These are phyloP conservation scores for Cytospora chrysosperma DNA, from an alignment of 2,329 filamentous ascomycete genomes.

Conservation along the genomic window DNA sequence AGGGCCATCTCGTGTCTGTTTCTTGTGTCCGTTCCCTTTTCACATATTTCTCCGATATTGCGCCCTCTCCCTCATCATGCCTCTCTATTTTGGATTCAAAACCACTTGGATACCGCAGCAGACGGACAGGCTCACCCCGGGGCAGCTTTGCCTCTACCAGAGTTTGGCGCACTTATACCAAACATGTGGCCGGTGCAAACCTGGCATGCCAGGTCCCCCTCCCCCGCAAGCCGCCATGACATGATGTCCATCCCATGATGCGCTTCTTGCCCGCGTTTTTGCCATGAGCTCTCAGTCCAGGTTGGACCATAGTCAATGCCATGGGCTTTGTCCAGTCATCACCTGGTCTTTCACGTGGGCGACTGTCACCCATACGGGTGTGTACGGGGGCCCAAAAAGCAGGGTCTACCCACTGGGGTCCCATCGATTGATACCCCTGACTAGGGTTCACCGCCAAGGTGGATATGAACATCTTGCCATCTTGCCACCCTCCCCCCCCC, in stretches of 20 bases:
- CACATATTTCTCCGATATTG: neutral
- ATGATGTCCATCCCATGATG: neutral
- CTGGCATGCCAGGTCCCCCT: neutral
- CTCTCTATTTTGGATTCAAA: neutral
- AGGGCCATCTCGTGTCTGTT: neutral
- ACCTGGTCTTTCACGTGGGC: constrained; percentile 3
- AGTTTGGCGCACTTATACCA: neutral
- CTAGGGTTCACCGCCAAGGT: constrained; percentile 13
- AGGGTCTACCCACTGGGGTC: constrained; percentile 18
- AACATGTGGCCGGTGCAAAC: neutral
- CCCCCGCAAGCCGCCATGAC: neutral
- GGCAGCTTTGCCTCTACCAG: neutral
- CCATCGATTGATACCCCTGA: constrained; percentile 20
- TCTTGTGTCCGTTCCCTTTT: neutral
- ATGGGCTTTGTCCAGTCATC: neutral
- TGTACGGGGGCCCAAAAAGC: neutral
- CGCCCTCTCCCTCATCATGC: neutral
- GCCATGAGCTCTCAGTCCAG: neutral
- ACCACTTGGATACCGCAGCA: constrained; percentile 12
- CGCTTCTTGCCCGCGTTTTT: neutral
- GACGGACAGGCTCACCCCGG: constrained; percentile 22
- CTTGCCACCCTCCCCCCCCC: no score
- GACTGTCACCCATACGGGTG: constrained; percentile 23
- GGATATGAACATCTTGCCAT: constrained; percentile 8
- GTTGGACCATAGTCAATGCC: neutral